phyloP scores from a whole-genome alignment of 768 basidiomycete genomes.

The Strobilomyces confusus region DNA sequence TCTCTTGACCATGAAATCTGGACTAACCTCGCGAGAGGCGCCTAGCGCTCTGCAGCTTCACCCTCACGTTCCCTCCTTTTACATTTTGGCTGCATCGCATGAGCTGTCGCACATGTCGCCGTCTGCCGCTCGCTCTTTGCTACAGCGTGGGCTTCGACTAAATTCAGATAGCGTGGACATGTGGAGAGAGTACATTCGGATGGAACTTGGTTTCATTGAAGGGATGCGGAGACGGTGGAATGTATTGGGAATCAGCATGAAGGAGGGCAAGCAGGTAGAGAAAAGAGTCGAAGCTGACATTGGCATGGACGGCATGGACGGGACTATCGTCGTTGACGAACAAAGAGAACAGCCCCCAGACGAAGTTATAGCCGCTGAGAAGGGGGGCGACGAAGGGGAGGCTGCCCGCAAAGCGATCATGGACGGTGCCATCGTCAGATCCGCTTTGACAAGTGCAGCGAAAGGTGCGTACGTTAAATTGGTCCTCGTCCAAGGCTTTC shows the following conservation, averaged over 20 bases:
- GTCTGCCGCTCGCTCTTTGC: constrained; percentile 73
- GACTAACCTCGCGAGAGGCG: constrained; percentile 4
- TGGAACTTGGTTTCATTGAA: constrained; percentile 87
- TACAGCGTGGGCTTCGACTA: constrained; percentile 83
- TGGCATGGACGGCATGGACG: constrained; percentile 14
- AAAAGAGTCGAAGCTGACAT: constrained; percentile 27
- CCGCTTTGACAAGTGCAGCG: constrained; percentile 70
- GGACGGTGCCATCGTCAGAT: constrained; percentile 74
- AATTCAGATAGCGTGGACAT: constrained; percentile 68
- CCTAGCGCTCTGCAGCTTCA: constrained; percentile 82
- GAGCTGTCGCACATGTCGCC: constrained; percentile 72
- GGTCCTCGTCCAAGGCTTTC: constrained; percentile 11
- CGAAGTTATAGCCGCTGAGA: constrained; percentile 29
- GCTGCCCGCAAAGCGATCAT: constrained; percentile 64
- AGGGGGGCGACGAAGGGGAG: constrained; percentile 44
- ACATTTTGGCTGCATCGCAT: constrained; percentile 81
- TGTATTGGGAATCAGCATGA: constrained; percentile 58
- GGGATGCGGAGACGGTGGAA: constrained; percentile 75
- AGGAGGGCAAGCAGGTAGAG: constrained; percentile 5
- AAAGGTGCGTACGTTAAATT: constrained; percentile 48
- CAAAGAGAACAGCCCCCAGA: constrained; percentile 22
- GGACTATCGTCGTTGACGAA: constrained; percentile 19
- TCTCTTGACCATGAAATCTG: not conserved
- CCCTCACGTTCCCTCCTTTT: constrained; percentile 71
- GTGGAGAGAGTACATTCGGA: constrained; percentile 88